Base-by-base conservation (phyloP, 2,329 filamentous ascomycete genomes). In the Colletotrichum euphorbiae region DNA sequence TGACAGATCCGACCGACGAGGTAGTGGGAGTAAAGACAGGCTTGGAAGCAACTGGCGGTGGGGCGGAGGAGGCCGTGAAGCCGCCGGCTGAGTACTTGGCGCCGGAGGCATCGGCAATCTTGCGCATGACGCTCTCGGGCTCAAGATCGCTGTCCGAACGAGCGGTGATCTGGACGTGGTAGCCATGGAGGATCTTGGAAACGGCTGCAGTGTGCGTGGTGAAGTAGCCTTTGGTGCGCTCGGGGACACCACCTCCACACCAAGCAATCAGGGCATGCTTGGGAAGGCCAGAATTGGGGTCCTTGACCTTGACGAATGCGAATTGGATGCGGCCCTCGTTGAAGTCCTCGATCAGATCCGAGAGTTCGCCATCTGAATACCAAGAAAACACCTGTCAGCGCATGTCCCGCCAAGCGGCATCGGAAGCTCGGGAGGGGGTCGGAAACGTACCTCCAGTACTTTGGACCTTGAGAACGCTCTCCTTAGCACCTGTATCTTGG, bases 181-280 rank as follows among this genome's bases (percentile, higher is more conserved):
- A 99, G 72, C 96, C 94, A 82, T 98, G 94, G 46, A 99, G 88
- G 73, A 98, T 86, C 81, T 97, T 98, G 70, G 94, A 90, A 42
- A 98, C 94, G 54, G 93, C 91, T 69, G 92, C 90, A 54, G 96
- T 84, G 81, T 99, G 95, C 81, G 94, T 98, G 72, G 93, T 97
- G 78, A 99, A 99, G 82, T 98, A 98, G 72, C 96, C 96, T 82
- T 98, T 99, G 70, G 95, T 98, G 75, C 95, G 87, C 82, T 99
- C 96, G n/a, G 96, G 96, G 15, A 99, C 96, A 74, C 96, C 96
- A 77, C 97, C 95, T 72, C 96, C 96, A 79, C 96, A 99, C 92
- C 96, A 99, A 72, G 92, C 94, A 77, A 99, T 93, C 72, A 99
- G 86, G 68, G 97, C 93, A 78, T 90, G 92, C 84, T 99, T 99